These are phyloP conservation scores for Crucibulum laeve DNA, from an alignment of 768 basidiomycete species.

Conservation along the genomic window DNA sequence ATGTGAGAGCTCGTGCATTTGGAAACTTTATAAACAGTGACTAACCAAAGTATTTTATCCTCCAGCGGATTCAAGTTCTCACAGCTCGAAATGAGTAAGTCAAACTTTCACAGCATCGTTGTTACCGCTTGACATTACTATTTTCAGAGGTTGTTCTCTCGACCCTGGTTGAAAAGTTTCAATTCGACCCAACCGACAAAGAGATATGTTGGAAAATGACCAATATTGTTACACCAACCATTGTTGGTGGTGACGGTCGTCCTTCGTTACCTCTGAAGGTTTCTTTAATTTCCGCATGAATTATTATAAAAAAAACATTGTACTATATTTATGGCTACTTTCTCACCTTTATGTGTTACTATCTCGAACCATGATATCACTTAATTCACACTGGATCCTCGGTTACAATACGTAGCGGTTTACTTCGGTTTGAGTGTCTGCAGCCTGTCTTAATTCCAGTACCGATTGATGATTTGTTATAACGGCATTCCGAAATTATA, in stretches of 20 bases:
- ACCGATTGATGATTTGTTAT: too few species aligned
- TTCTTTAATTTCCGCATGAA: too few species aligned
- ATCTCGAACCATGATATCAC: too few species aligned
- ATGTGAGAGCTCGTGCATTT: conserved; percentile 23
- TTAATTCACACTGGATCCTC: too few species aligned
- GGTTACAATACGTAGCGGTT: too few species aligned
- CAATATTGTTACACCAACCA: conserved; percentile 1
- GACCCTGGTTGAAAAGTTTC: background rate
- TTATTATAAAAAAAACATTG: too few species aligned
- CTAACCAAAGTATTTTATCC: background rate
- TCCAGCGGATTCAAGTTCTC: conserved; percentile 8
- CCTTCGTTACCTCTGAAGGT: background rate
- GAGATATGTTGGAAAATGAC: conserved; percentile 2
- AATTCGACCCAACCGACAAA: background rate
- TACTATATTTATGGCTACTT: too few species aligned
- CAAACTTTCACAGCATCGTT: background rate
- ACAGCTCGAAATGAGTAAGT: conserved; percentile 14
- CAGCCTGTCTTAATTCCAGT: too few species aligned
- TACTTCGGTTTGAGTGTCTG: too few species aligned
- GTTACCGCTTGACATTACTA: background rate
- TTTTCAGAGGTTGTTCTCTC: background rate
- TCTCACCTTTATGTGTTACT: too few species aligned
- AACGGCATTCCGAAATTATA: too few species aligned
- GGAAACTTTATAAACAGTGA: background rate
- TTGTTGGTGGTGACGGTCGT: background rate